Evolutionary conservation across 2,329 filamentous ascomycete genomes (phyloP).

Genomic region (Neopestalotiopsis rosae): DNA sequence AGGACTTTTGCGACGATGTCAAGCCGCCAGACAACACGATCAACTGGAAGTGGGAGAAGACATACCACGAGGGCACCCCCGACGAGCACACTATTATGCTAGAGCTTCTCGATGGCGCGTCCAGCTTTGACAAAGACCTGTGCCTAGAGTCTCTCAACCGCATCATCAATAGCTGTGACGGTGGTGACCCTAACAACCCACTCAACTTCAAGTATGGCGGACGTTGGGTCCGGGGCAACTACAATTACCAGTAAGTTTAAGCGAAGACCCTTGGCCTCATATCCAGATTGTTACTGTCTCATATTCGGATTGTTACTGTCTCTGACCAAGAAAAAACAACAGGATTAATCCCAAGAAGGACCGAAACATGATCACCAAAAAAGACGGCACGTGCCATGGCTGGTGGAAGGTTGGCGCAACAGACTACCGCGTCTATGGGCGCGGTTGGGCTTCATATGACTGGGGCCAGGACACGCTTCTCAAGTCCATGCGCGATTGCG

Average conservation of each 20-base stretch:
- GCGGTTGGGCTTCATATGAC: background rate
- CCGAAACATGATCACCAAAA: background rate
- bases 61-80: slow-evolving; percentile 33
- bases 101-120: slow-evolving; percentile 19
- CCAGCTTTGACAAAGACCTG: slow-evolving; percentile 23
- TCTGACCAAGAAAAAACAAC: no score
- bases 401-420: background rate
- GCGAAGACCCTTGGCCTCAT: background rate
- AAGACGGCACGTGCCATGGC: background rate
- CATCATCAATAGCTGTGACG: slow-evolving; percentile 3
- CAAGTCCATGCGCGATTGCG: slow-evolving; percentile 19
- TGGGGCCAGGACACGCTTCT: slow-evolving; percentile 18
- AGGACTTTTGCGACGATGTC: slow-evolving; percentile 34
- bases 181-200: background rate
- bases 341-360: no score
- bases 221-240: background rate
- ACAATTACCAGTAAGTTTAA: background rate
- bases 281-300: background rate
- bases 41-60: slow-evolving; percentile 28
- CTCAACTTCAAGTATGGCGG: background rate
- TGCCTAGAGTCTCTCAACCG: slow-evolving; percentile 25
- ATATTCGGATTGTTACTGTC: background rate
- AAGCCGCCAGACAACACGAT: slow-evolving; percentile 22
- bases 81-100: slow-evolving; percentile 32
- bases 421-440: background rate